These are phyloP conservation scores for Tarenaya hassleriana DNA, from an alignment of 345 rosid genomes.

Conservation along the genomic window DNA sequence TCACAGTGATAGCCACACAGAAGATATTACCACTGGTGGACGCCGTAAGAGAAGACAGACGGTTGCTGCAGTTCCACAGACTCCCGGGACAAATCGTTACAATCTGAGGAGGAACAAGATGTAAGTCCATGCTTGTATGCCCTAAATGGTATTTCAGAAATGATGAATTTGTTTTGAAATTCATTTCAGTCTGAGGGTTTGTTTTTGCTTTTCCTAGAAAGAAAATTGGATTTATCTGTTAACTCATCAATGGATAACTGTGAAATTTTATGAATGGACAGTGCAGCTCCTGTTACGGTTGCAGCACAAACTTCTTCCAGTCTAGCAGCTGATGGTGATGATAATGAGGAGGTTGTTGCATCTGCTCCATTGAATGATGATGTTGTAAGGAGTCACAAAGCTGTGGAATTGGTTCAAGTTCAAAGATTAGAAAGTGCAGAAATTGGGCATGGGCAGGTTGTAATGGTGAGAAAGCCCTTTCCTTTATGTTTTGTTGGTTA, in stretches of 20 bases:
- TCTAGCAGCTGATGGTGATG: constrained; percentile 25
- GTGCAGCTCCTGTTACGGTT: constrained; percentile 36
- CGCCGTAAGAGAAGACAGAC: constrained; percentile 57
- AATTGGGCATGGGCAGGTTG: constrained; percentile 30
- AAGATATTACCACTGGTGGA: constrained; percentile 53
- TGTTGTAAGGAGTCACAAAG: constrained; percentile 32
- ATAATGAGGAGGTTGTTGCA: constrained; percentile 27
- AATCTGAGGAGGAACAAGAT: constrained; percentile 67
- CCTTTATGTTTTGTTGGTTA: constrained; percentile 11
- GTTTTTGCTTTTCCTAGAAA: constrained; percentile 7
- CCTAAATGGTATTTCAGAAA: too few species aligned
- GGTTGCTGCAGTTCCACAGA: constrained; percentile 35
- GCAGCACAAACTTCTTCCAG: too few species aligned
- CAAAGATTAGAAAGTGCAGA: constrained; percentile 34
- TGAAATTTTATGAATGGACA: constrained; percentile 27
- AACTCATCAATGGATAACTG: neutral
- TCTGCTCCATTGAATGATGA: constrained; percentile 25
- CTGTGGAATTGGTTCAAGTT: constrained; percentile 35
- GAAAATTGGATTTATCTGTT: neutral
- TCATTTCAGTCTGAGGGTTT: too few species aligned
- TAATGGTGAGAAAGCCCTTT: constrained; percentile 33
- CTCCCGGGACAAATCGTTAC: constrained; percentile 66
- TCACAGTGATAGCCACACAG: constrained; percentile 41
- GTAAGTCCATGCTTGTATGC: constrained; percentile 46
- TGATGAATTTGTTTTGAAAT: too few species aligned